Conservation (phyloP, 495 filamentous ascomycete genomes). For the Gamarada debralockiae region DNA sequence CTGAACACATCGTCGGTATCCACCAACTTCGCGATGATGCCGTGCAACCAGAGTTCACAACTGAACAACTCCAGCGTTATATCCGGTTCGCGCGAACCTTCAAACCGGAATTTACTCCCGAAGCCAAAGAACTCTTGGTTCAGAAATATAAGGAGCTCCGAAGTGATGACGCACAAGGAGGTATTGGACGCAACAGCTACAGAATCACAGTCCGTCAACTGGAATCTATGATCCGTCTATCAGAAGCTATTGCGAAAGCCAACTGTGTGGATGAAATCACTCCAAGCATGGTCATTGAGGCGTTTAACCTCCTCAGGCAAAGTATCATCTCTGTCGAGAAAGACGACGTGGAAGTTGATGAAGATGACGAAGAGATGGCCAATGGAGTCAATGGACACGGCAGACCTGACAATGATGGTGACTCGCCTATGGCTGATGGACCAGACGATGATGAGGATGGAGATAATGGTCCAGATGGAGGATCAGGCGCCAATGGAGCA, state of each 20-base stretch:
- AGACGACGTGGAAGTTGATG: slow-evolving; percentile 95
- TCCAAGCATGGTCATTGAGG: slow-evolving; percentile 81
- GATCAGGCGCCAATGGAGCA: slow-evolving; percentile 22
- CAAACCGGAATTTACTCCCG: slow-evolving; percentile 85
- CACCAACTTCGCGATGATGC: slow-evolving; percentile 90
- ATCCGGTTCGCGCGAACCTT: slow-evolving; percentile 96
- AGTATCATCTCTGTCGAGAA: slow-evolving; percentile 98
- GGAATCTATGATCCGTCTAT: slow-evolving; percentile 90
- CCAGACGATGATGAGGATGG: slow-evolving; percentile 42
- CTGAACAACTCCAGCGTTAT: slow-evolving; percentile 94
- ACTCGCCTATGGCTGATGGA: slow-evolving; percentile 64
- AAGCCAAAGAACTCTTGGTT: slow-evolving; percentile 81
- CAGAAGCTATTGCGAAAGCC: slow-evolving; percentile 93
- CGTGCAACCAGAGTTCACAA: slow-evolving; percentile 88
- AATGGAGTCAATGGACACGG: slow-evolving; percentile 24
- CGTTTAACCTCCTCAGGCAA: slow-evolving; percentile 82
- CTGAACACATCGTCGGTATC: slow-evolving; percentile 90
- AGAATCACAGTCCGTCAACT: slow-evolving; percentile 95
- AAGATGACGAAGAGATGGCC: slow-evolving; percentile 52
- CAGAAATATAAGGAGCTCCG: slow-evolving; percentile 95
- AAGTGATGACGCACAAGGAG: slow-evolving; percentile 90
- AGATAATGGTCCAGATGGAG: slow-evolving; percentile 32
- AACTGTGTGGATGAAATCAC: slow-evolving; percentile 94
- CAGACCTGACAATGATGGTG: slow-evolving; percentile 58
- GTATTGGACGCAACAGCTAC: slow-evolving; percentile 88